phyloP scores from a whole-genome alignment of 805 yeast genomes.

The Starmerella geochares region DNA sequence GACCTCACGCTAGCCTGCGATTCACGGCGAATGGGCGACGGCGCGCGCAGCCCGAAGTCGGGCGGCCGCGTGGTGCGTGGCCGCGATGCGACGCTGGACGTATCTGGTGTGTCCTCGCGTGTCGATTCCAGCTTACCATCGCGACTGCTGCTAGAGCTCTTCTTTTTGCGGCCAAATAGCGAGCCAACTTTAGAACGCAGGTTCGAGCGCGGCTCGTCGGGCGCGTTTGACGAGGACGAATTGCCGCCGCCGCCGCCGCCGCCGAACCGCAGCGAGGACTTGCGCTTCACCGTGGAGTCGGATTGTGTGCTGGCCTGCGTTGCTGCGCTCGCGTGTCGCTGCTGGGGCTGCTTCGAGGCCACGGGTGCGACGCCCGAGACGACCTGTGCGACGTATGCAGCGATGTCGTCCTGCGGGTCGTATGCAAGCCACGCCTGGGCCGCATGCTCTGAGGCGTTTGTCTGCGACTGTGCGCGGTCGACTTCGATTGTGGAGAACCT shows the following conservation, averaged over 20 bases:
- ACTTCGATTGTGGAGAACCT: constrained; percentile 53
- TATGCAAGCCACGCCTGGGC: constrained; percentile 56
- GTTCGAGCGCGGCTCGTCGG: constrained; percentile 10
- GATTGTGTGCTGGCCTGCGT: constrained; percentile 3
- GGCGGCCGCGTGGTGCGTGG: constrained; percentile 21
- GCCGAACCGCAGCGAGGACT: constrained; percentile 2
- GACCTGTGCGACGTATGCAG: constrained; percentile 40
- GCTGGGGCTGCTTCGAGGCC: background rate
- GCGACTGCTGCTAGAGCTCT: constrained; percentile 12
- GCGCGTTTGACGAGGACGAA: background rate
- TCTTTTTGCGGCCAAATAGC: constrained; percentile 30
- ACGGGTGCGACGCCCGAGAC: constrained; percentile 25
- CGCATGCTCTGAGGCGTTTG: constrained; percentile 49
- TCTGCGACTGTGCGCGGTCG: constrained; percentile 41
- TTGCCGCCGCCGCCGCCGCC: background rate
- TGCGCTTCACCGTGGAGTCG: constrained; percentile 3
- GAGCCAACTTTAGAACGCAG: constrained; percentile 33
- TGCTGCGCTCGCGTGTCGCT: background rate
- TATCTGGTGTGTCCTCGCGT: constrained; percentile 10
- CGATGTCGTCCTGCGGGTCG: constrained; percentile 50
- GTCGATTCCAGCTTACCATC: constrained; percentile 8
- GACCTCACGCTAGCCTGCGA: constrained; percentile 2
- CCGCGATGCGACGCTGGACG: constrained; percentile 3
- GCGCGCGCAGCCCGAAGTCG: constrained; percentile 20
- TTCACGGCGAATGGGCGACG: constrained; percentile 10